Base-by-base conservation (phyloP, 2,329 filamentous ascomycete genomes). In the Rhynchosporium graminicola region DNA sequence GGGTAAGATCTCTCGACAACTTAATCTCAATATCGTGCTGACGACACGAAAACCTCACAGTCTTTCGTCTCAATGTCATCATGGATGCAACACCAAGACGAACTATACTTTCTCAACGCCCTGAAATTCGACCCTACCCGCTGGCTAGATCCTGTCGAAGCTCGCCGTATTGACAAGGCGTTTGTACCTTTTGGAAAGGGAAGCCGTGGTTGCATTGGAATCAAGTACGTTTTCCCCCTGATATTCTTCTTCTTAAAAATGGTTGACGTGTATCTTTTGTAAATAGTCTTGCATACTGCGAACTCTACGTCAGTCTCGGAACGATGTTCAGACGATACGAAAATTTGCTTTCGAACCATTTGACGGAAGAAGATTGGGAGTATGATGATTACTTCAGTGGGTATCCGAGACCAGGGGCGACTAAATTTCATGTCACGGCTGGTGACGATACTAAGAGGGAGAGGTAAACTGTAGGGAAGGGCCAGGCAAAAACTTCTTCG, bases 91-190 rank as follows among this genome's bases (percentile, higher is more conserved):
- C 71, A 77, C 52, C 71, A 71, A 46, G 70, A 76, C 58, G 63
- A 70, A 15, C 59, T 67, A 3, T 59, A 74, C 38, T 79, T 76
- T 60, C 72, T 73, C 1, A 54, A 75, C 6, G 68, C 77, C 0
- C 64, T 67, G 9, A 69, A 56, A 13, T 78, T 79, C 62, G 68
- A 73, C 26, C 77, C 76, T 0, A 65, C 69, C 13, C 72, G 77
- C 20, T 79, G 77, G 76, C 2, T 63, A 3, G 60, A 63, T 38
- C 64, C 57, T 7, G 36, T 26, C 10, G 51, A 63, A 42, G 50
- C 60, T 54, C 69, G 4, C 62, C 71, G 38, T 61, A 66, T 68
- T 48, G 63, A 77, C 26, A 73, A 69, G 55, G 74, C 75, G 51
- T 71, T 77, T 46, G 72, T 78, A 12, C 67, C 76, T 3, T 67